phyloP scores from a whole-genome alignment of 805 yeast genomes.

The Maudiozyma barnettii region DNA sequence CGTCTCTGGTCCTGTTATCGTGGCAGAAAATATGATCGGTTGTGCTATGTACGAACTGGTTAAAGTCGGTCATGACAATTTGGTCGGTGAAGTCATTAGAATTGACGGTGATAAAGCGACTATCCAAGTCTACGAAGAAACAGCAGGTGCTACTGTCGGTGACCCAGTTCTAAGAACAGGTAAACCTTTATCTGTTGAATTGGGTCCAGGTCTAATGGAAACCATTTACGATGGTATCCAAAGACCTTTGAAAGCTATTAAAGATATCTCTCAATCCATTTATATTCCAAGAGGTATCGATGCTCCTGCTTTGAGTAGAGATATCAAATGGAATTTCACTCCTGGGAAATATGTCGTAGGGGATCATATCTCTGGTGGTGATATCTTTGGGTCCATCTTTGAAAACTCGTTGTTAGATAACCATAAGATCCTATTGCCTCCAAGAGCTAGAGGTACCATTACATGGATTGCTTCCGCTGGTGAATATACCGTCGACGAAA shows the following conservation, averaged over 20 bases:
- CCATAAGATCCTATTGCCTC: conserved; percentile 92
- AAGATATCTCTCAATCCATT: conserved; percentile 78
- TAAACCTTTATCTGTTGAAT: conserved; percentile 95
- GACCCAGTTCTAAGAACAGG: conserved; percentile 98
- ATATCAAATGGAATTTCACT: conserved; percentile 71
- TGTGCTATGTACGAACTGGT: conserved; percentile 99
- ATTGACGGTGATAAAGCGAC: conserved; percentile 95
- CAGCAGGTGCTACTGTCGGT: conserved; percentile 98
- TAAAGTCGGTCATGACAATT: conserved; percentile 91
- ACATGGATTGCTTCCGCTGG: conserved; percentile 85
- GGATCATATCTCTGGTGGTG: conserved; percentile 98
- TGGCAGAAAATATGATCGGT: conserved; percentile 98
- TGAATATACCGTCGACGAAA: conserved; percentile 82
- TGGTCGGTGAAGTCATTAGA: conserved; percentile 98
- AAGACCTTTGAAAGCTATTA: conserved; percentile 93
- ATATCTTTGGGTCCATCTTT: conserved; percentile 84
- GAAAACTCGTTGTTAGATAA: conserved; percentile 89
- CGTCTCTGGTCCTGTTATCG: conserved; percentile 95
- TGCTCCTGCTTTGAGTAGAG: conserved; percentile 88
- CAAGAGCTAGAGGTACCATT: conserved; percentile 97
- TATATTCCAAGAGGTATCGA: conserved; percentile 98
- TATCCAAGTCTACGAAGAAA: conserved; percentile 97
- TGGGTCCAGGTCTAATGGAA: conserved; percentile 99
- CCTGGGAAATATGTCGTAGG: conserved; percentile 74
- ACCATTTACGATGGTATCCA: conserved; percentile 99